Base-by-base conservation (phyloP, 345 rosid species). In the Citrus glauca region DNA sequence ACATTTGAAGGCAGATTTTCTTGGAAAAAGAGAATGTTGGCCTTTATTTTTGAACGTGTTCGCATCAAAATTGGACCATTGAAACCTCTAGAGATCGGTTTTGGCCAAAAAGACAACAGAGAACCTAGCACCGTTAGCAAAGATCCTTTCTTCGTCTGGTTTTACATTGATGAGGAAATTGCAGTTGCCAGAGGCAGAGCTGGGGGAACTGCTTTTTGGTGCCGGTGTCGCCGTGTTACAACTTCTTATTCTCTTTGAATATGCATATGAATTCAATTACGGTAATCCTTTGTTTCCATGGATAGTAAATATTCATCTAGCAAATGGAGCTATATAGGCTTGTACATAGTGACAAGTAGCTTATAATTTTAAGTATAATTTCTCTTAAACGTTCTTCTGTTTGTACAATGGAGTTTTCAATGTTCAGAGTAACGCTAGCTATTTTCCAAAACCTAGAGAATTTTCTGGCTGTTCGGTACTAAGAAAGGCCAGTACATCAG, bases 181-280 rank as follows among this genome's bases (percentile, higher is more conserved):
- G 99, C 97, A 1, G 95, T 95, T 61, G 99, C 94, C 78, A 88
- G 94, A 69, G 98, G 99, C 76, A 89, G 84, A 85, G 86, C 92
- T 6, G 97, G 97, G 0, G 99, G 99, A 22, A 95, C 94, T 67
- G 98, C 98, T 50, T 93, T 95, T 79, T 93, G 99, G 99, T 91
- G 96, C 82, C 89, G 88, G 7, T 95, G 99, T 81, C 63, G 73
- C 45, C 89, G 86, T 27, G 77, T 87, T 14, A 27, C 62, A 63
- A 60, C 87, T 77, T 77, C 85, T 66, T 82, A 73, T 80, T 72
- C 74, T 28, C 25, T n/a, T 76, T 79, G 42, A 74, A 53, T 50
- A 45, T 38, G 62, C 33, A 61, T 5, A 7, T 35, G 7, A 20
- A 20, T 9, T 24, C 33, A 63, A 25, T n/a, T 2, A 28, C 0